Evolutionary conservation across 2,329 filamentous ascomycete species (phyloP).

Genomic region (Fusarium sp.): DNA sequence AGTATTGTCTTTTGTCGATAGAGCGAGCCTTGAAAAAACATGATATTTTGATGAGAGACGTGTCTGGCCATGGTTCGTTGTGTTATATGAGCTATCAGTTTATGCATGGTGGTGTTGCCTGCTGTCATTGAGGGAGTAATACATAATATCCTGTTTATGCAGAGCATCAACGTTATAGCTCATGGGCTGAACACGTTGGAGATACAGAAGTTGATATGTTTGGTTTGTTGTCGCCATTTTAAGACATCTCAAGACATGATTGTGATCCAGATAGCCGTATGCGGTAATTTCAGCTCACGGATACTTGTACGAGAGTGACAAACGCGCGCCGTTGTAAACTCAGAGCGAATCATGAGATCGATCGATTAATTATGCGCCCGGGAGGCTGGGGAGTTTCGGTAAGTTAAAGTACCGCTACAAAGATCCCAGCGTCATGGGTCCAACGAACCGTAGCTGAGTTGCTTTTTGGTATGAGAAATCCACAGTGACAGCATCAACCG

Average conservation of each 20-base stretch:
- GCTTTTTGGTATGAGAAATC: constrained; percentile 13
- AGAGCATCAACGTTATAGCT: neutral
- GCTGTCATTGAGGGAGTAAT: neutral
- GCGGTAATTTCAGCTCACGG: constrained; percentile 14
- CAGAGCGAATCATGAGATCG: constrained; percentile 35
- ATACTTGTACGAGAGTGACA: constrained; percentile 3
- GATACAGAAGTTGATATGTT: neutral
- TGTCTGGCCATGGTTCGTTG: constrained; percentile 11
- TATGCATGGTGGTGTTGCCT: neutral
- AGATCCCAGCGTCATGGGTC: constrained; percentile 38
- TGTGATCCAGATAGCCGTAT: constrained; percentile 25
- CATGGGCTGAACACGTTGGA: neutral
- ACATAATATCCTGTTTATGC: neutral
- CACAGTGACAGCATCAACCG: constrained; percentile 29
- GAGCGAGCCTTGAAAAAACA: constrained; percentile 31
- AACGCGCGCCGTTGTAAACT: constrained; percentile 13
- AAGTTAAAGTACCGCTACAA: constrained; percentile 33
- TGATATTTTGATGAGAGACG: constrained; percentile 11
- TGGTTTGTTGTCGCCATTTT: neutral
- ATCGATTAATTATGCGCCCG: constrained; percentile 29
- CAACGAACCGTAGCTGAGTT: constrained; percentile 6
- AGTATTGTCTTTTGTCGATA: constrained; percentile 24
- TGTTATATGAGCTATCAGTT: constrained; percentile 10
- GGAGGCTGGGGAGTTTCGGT: constrained; percentile 30
- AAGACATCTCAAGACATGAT: neutral